These are phyloP conservation scores for Metroxylon sagu DNA, from an alignment of 176 grass and related monocot species.

Conservation along the genomic window DNA sequence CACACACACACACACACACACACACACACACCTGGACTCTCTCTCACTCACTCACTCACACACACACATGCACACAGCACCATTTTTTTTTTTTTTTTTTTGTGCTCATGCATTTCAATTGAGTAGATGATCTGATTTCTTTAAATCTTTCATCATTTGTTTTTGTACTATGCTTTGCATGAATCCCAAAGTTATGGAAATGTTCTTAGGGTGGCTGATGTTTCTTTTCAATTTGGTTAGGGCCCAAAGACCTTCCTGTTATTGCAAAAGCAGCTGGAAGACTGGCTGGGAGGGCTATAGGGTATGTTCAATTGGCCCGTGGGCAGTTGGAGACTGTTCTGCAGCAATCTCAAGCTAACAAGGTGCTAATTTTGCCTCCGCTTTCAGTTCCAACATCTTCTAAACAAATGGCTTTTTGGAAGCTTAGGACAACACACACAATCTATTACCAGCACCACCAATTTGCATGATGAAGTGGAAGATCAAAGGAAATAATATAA, in stretches of 20 bases:
- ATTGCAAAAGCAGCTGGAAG: slow-evolving; percentile 60
- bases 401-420: neutral
- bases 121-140: too few species aligned
- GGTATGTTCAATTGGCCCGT: slow-evolving; percentile 54
- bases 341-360: slow-evolving; percentile 62
- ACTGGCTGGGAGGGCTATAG: slow-evolving; percentile 60
- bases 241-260: slow-evolving; percentile 67
- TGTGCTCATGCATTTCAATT: too few species aligned
- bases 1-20: too few species aligned
- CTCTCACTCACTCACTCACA: neutral
- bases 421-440: too few species aligned
- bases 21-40: neutral
- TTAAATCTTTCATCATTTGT: neutral
- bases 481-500: too few species aligned
- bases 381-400: neutral
- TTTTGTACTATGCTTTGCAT: neutral
- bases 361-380: slow-evolving; percentile 25
- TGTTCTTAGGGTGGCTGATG: too few species aligned
- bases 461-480: too few species aligned
- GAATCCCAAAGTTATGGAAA: too few species aligned
- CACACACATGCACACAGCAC: too few species aligned
- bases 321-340: slow-evolving; percentile 56
- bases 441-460: too few species aligned
- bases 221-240: slow-evolving; percentile 12
- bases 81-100: too few species aligned